These are phyloP conservation scores for Claviceps africana DNA, from an alignment of 2,329 filamentous ascomycete species.

Conservation along the genomic window DNA sequence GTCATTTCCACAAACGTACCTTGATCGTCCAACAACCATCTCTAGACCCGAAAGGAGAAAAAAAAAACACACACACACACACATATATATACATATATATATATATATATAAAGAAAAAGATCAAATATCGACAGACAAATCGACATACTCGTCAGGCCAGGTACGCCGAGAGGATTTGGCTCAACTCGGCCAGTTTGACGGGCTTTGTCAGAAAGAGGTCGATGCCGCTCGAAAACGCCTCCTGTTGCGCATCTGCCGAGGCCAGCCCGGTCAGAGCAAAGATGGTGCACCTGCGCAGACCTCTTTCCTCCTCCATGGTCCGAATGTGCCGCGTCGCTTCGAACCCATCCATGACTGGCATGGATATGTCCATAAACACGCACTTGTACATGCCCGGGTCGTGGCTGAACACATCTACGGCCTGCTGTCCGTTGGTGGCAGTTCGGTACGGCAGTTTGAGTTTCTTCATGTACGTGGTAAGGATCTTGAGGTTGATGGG, in stretches of 20 bases:
- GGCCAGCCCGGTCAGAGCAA: slow-evolving; percentile 36
- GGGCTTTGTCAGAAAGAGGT: slow-evolving; percentile 38
- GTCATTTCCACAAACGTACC: too few species aligned
- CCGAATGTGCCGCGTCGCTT: slow-evolving; percentile 31
- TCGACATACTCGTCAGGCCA: neutral
- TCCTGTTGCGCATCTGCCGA: slow-evolving; percentile 33
- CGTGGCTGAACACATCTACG: slow-evolving; percentile 10
- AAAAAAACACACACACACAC: too few species aligned
- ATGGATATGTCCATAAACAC: slow-evolving; percentile 35
- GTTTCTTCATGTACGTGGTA: slow-evolving; percentile 15
- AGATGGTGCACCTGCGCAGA: slow-evolving; percentile 19
- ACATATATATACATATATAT: too few species aligned
- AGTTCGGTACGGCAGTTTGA: slow-evolving; percentile 10
- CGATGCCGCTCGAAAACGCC: slow-evolving; percentile 34
- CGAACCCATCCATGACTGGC: slow-evolving; percentile 37
- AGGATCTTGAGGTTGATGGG: slow-evolving; percentile 21
- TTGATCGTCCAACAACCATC: too few species aligned
- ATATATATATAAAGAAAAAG: too few species aligned
- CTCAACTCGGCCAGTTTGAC: slow-evolving; percentile 26
- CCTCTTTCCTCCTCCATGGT: neutral
- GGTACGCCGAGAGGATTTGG: slow-evolving; percentile 3
- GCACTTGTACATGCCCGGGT: slow-evolving; percentile 9
- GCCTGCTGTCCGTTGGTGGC: slow-evolving; percentile 17
- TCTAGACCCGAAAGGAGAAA: too few species aligned
- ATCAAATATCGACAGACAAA: neutral